Evolutionary conservation across 148 eudicot genomes (phyloP).

Genomic region (Persicaria tinctoria): DNA sequence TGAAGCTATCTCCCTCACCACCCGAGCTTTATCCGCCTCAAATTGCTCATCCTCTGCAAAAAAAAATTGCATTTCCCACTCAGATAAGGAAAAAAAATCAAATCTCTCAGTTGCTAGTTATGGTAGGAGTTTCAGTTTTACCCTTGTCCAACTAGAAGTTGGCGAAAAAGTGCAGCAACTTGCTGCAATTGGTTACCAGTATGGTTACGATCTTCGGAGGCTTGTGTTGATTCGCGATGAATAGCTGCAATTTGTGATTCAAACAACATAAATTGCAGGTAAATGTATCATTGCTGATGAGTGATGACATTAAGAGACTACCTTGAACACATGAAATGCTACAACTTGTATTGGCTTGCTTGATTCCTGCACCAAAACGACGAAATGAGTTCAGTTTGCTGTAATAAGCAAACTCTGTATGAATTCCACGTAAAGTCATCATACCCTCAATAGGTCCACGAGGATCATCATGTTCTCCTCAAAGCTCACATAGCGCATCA

Average conservation of each 20-base stretch:
- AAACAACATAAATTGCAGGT: not conserved
- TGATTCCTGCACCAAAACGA: slow-evolving; percentile 40
- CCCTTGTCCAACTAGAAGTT: slow-evolving; percentile 50
- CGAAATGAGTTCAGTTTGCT: not conserved
- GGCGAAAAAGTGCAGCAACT: slow-evolving; percentile 55
- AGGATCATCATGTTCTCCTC: slow-evolving; percentile 68
- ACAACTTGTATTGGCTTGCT: slow-evolving; percentile 71
- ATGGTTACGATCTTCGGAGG: slow-evolving; percentile 54
- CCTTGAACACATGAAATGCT: slow-evolving; percentile 86
- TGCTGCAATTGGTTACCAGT: slow-evolving; percentile 52
- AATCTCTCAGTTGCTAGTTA: not conserved
- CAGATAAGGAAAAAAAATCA: not conserved
- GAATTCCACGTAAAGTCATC: not conserved
- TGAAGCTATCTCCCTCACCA: slow-evolving; percentile 33
- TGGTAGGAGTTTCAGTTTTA: slow-evolving; percentile 9
- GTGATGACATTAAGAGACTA: slow-evolving; percentile 13
- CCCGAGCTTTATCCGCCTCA: slow-evolving; percentile 46
- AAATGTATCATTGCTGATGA: not conserved
- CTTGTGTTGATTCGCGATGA: slow-evolving; percentile 53
- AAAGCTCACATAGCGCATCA: slow-evolving; percentile 74
- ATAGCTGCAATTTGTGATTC: slow-evolving; percentile 29
- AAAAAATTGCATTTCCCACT: not conserved
- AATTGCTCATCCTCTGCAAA: slow-evolving; percentile 39
- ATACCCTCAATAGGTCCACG: slow-evolving; percentile 88
- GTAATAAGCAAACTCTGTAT: not conserved